Evolutionary conservation across 116 monocot species (phyloP).

Genomic region (Papilionanthe hybrid): DNA sequence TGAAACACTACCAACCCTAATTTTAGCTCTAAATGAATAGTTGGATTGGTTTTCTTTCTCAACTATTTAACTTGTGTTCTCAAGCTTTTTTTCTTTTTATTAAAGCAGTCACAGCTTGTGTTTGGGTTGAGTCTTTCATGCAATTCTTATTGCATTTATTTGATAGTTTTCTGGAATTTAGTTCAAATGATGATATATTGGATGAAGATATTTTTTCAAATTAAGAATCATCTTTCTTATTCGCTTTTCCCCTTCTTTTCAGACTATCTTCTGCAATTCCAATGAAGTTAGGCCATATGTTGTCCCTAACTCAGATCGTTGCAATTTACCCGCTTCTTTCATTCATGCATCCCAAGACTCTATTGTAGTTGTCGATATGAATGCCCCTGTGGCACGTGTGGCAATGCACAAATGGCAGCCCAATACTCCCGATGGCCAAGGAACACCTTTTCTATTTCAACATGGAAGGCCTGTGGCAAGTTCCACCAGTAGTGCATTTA

Average conservation of each 20-base stretch:
- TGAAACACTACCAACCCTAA: background rate
- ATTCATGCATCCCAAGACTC: slow-evolving; percentile 79
- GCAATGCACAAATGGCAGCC: slow-evolving; percentile 97
- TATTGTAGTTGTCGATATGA: slow-evolving; percentile 71
- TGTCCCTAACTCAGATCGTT: slow-evolving; percentile 77
- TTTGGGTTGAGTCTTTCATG: background rate
- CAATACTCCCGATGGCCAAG: slow-evolving; percentile 94
- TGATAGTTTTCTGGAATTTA: background rate
- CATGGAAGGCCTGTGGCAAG: slow-evolving; percentile 63
- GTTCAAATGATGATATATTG: background rate
- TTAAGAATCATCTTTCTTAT: background rate
- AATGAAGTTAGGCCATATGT: slow-evolving; percentile 65
- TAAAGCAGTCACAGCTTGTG: background rate
- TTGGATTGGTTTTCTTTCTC: background rate
- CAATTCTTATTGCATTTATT: background rate
- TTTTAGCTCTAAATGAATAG: background rate
- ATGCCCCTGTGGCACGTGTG: slow-evolving; percentile 71
- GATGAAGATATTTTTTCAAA: background rate
- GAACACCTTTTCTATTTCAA: slow-evolving; percentile 84
- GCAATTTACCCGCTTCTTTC: slow-evolving; percentile 78
- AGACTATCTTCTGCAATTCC: slow-evolving; percentile 93
- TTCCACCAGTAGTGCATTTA: slow-evolving; percentile 70
- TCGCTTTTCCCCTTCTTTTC: slow-evolving; percentile 10
- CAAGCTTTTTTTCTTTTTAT: background rate
- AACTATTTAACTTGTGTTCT: background rate